These are phyloP conservation scores for Monilinia fructigena DNA, from an alignment of 2,329 filamentous ascomycete species.

Conservation along the genomic window DNA sequence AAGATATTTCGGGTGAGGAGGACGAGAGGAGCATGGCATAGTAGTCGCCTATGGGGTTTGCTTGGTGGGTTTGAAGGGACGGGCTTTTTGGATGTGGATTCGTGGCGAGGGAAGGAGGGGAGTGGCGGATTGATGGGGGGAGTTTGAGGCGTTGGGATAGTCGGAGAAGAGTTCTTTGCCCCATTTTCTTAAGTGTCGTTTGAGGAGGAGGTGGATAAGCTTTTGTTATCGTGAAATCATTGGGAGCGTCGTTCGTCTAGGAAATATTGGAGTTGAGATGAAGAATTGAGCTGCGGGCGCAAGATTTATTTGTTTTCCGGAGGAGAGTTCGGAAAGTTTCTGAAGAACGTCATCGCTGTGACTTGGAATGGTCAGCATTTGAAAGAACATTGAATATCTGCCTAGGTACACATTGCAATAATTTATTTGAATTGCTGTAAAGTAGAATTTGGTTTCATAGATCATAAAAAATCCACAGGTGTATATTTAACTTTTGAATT, in stretches of 20 bases:
- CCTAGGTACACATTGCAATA: not conserved
- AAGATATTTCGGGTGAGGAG: conserved; percentile 39
- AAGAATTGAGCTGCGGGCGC: not conserved
- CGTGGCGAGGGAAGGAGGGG: conserved; percentile 17
- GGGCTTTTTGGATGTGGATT: conserved; percentile 24
- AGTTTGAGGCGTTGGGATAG: conserved; percentile 30
- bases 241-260: not conserved
- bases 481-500: not conserved
- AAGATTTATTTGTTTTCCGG: conserved; percentile 17
- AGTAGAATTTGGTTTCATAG: not conserved
- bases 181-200: conserved; percentile 27
- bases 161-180: conserved; percentile 34
- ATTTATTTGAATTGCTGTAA: not conserved
- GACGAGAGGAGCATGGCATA: conserved; percentile 57
- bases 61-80: conserved; percentile 33
- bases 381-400: not conserved
- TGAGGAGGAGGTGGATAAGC: not conserved
- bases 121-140: conserved; percentile 24
- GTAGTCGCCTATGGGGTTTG: conserved; percentile 55
- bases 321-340: conserved; percentile 7
- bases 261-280: not conserved
- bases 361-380: conserved; percentile 17
- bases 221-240: conserved; percentile 34
- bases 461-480: not conserved
- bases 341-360: conserved; percentile 21